Conservation (phyloP, 352 stramenopile species). For the Albugo laibachii region DNA sequence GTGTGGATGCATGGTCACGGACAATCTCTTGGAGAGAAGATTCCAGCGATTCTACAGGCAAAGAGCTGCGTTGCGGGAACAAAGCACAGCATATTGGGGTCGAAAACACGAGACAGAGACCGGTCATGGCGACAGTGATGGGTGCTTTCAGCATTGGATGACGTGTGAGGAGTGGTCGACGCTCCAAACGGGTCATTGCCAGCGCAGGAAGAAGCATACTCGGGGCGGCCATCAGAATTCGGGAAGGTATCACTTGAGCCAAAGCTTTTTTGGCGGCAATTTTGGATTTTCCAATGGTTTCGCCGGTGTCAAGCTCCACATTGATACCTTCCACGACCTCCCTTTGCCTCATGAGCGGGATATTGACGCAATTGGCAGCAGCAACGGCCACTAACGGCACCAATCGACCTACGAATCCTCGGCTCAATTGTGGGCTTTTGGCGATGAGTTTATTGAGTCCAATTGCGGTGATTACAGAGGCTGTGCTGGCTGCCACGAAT, state of each 20-base stretch:
- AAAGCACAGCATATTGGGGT: conserved; percentile 64
- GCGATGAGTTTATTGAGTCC: conserved; percentile 56
- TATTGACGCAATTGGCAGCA: conserved; percentile 79
- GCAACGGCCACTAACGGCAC: conserved; percentile 75
- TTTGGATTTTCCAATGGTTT: conserved; percentile 49
- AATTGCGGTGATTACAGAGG: conserved; percentile 61
- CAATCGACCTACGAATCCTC: conserved; percentile 34
- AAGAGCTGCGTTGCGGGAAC: conserved; percentile 60
- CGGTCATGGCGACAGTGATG: conserved; percentile 50
- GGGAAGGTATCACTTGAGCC: conserved; percentile 62
- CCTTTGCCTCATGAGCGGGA: conserved; percentile 77
- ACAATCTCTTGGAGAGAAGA: conserved; percentile 37
- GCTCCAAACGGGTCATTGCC: conserved; percentile 68
- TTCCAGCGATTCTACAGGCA: conserved; percentile 33
- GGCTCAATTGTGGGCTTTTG: conserved; percentile 31
- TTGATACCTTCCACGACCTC: conserved; percentile 69
- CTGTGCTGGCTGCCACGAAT: conserved; percentile 56
- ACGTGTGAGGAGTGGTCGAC: conserved; percentile 27
- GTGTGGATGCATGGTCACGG: conserved; percentile 14
- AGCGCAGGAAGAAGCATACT: conserved; percentile 72
- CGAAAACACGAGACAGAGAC: conserved; percentile 46
- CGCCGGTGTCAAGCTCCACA: conserved; percentile 39
- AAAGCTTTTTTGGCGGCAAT: conserved; percentile 53
- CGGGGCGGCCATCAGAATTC: conserved; percentile 71
- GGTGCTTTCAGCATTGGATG: conserved; percentile 44